phyloP scores from a whole-genome alignment of 192 early-diverging fungal species.

The Umbelopsis vinacea region DNA sequence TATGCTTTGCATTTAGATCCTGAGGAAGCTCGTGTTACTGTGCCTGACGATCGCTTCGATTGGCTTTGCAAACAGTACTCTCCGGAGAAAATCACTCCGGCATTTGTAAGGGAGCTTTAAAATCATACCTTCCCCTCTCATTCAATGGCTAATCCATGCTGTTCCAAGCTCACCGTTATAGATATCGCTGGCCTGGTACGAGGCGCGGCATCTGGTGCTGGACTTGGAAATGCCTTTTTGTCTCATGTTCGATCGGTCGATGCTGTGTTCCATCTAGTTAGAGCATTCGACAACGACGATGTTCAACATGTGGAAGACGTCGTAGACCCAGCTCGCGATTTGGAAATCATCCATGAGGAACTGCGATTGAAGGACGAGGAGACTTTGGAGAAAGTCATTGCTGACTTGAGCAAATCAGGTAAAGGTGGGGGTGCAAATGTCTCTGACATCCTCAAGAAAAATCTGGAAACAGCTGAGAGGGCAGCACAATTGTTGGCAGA shows the following conservation, averaged over 20 bases:
- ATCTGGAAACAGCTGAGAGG: constrained; percentile 33
- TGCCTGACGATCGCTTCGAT: constrained; percentile 90
- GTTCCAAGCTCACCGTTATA: constrained; percentile 79
- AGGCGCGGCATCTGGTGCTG: constrained; percentile 78
- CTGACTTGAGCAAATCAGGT: constrained; percentile 1
- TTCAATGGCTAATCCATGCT: background rate
- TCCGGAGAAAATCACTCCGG: constrained; percentile 68
- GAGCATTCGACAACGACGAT: constrained; percentile 92
- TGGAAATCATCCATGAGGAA: constrained; percentile 95
- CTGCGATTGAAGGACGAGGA: constrained; percentile 93
- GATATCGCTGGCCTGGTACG: constrained; percentile 99
- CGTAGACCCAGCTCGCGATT: constrained; percentile 89
- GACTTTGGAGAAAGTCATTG: constrained; percentile 39
- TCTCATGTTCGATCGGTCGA: constrained; percentile 88
- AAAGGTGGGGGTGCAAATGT: background rate
- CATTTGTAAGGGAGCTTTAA: constrained; percentile 49
- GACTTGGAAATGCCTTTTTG: constrained; percentile 94
- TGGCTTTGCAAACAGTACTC: constrained; percentile 75
- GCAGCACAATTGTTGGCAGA: constrained; percentile 60
- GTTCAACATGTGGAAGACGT: constrained; percentile 93
- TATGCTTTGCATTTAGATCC: constrained; percentile 62
- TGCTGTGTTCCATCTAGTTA: constrained; percentile 84
- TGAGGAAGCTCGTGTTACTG: constrained; percentile 86
- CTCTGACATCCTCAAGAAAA: background rate
- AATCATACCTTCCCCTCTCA: background rate